A percentile compares a stretch with the other conserved stretches of the same genome.
Conservation (phyloP, 495 filamentous ascomycete genomes). For the Cryomyces minteri region DNA sequence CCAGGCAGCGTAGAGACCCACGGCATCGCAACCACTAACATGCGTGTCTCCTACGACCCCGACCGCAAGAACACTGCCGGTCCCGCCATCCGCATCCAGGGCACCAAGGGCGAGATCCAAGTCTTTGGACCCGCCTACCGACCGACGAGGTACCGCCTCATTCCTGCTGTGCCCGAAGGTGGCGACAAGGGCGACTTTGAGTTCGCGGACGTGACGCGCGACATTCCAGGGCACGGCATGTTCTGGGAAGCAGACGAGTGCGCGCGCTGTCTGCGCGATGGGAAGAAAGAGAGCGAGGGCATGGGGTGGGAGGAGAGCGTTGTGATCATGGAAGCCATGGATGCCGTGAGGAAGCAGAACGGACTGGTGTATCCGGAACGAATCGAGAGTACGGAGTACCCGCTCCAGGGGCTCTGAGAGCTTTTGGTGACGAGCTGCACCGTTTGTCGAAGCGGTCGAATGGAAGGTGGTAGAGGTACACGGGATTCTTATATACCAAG, state of each 20-base stretch:
- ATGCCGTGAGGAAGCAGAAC: slow-evolving; percentile 63
- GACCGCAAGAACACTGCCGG: slow-evolving; percentile 41
- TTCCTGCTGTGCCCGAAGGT: slow-evolving; percentile 14
- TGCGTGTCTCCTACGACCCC: slow-evolving; percentile 50
- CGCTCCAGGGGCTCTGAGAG: background rate
- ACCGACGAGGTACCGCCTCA: slow-evolving; percentile 44
- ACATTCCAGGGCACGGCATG: slow-evolving; percentile 61
- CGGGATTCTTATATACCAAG: no score
- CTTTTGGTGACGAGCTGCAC: no score
- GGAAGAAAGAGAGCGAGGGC: slow-evolving; percentile 55
- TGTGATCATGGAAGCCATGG: slow-evolving; percentile 88
- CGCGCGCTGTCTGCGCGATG: slow-evolving; percentile 66
- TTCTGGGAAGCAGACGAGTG: slow-evolving; percentile 92
- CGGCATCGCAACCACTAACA: slow-evolving; percentile 61
- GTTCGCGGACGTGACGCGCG: slow-evolving; percentile 14
- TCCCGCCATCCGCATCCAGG: slow-evolving; percentile 65
- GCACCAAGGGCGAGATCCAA: slow-evolving; percentile 72
- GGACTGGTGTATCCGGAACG: slow-evolving; percentile 61
- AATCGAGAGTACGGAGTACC: slow-evolving; percentile 62
- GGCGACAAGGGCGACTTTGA: slow-evolving; percentile 14
- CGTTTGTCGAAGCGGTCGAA: no score
- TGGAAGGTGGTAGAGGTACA: no score
- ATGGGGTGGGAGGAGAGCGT: slow-evolving; percentile 71
- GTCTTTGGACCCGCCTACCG: slow-evolving; percentile 57
- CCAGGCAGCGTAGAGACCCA: slow-evolving; percentile 13